These are phyloP conservation scores for Amphirosellinia nigrospora DNA, from an alignment of 495 filamentous ascomycete species.

Conservation along the genomic window DNA sequence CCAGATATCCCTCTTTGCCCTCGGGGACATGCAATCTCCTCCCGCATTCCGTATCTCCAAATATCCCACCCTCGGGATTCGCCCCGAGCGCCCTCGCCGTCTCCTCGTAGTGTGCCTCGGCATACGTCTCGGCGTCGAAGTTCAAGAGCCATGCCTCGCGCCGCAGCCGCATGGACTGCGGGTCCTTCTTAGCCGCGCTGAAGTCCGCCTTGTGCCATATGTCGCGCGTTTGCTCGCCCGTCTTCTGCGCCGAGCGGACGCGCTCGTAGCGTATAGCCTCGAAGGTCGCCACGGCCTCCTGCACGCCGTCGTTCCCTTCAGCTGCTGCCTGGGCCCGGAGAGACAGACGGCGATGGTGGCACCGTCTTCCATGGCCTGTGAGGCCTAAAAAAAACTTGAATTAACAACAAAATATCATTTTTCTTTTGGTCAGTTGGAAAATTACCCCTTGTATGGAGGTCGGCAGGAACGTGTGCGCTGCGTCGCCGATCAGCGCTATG, in stretches of 20 bases:
- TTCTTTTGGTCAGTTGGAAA: too few relatives aligned
- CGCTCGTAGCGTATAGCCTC: constrained; percentile 60
- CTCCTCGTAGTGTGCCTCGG: constrained; percentile 37
- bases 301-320: constrained; percentile 44
- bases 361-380: constrained; percentile 76
- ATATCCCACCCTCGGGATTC: constrained; percentile 22
- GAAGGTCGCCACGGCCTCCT: constrained; percentile 52
- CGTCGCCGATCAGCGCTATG: constrained; percentile 70
- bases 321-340: constrained; percentile 39
- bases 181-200: constrained; percentile 62
- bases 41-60: constrained; percentile 27
- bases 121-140: constrained; percentile 68
- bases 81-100: constrained; percentile 29
- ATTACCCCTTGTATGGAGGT: constrained; percentile 74
- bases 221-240: constrained; percentile 62
- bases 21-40: constrained; percentile 35
- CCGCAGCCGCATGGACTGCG: constrained; percentile 59
- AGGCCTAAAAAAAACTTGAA: too few relatives aligned
- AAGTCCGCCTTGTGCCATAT: constrained; percentile 69
- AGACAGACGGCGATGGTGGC: constrained; percentile 69
- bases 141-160: constrained; percentile 65
- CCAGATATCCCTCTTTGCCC: constrained; percentile 31
- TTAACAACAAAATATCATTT: too few relatives aligned
- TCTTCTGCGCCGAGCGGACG: constrained; percentile 63
- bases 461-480: constrained; percentile 76